Evolutionary conservation across 768 basidiomycete species (phyloP).

Genomic region (Exidia glandulosa): DNA sequence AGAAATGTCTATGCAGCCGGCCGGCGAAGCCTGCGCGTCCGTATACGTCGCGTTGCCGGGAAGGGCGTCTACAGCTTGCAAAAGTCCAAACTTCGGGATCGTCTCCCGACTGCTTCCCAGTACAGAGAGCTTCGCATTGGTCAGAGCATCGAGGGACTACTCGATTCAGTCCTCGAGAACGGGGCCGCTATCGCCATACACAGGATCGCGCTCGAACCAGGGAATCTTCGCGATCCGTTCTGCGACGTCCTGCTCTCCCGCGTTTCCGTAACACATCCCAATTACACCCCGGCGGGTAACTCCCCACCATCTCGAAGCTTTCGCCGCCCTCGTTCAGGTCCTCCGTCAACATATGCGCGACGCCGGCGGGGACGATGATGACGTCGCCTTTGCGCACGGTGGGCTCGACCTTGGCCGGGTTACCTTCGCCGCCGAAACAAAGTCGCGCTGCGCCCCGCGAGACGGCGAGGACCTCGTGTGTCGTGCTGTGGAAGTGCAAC

Average conservation of each 20-base stretch:
- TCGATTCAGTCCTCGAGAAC: too few species aligned
- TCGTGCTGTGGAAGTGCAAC: constrained; percentile 33
- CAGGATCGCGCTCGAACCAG: constrained; percentile 30
- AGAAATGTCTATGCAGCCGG: too few species aligned
- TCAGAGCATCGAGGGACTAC: too few species aligned
- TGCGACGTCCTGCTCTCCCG: constrained; percentile 16
- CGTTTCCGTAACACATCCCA: constrained; percentile 31
- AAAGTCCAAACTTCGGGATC: too few species aligned
- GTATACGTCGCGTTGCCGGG: too few species aligned
- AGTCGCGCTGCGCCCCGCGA: constrained; percentile 22
- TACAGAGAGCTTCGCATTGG: too few species aligned
- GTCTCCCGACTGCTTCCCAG: too few species aligned
- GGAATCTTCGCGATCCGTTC: constrained; percentile 19
- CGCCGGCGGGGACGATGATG: constrained; percentile 31
- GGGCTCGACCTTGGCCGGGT: constrained; percentile 20
- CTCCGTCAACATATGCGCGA: constrained; percentile 26
- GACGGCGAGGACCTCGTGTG: constrained; percentile 30
- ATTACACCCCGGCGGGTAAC: constrained; percentile 24
- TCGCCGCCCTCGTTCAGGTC: constrained; percentile 11
- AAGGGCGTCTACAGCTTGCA: too few species aligned
- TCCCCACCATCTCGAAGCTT: constrained; percentile 30
- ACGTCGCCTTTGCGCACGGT: constrained; percentile 28
- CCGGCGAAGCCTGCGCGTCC: too few species aligned
- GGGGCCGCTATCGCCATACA: constrained; percentile 30
- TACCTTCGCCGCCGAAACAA: constrained; percentile 31